Evolutionary conservation across 768 basidiomycete species (phyloP).

Genomic region (Russula dissimulans): DNA sequence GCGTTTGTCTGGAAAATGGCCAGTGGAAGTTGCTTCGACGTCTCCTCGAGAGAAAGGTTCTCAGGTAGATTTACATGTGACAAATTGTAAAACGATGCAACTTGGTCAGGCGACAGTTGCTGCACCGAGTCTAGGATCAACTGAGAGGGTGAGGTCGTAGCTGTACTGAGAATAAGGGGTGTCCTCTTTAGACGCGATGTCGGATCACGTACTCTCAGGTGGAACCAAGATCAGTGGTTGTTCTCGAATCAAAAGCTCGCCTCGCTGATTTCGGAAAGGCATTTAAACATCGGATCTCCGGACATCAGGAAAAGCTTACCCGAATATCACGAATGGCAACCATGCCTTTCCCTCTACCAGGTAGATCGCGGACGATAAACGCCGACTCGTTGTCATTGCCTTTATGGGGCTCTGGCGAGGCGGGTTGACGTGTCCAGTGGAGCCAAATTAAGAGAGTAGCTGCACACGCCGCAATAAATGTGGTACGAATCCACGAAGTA

Average conservation of each 20-base stretch:
- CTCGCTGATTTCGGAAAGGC: slow-evolving; percentile 33
- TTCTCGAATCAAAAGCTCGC: slow-evolving; percentile 49
- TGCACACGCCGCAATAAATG: not conserved
- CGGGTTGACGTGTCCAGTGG: not conserved
- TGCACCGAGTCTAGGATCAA: slow-evolving; percentile 33
- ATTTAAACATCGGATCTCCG: not conserved
- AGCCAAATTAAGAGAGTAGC: not conserved
- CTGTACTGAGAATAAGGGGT: slow-evolving; percentile 23
- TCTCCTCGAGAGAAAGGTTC: slow-evolving; percentile 29
- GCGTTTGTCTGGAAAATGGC: slow-evolving; percentile 64
- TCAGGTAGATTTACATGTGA: slow-evolving; percentile 47
- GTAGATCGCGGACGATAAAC: slow-evolving; percentile 10
- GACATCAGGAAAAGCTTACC: not conserved
- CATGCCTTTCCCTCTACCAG: slow-evolving; percentile 16
- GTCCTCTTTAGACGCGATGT: not conserved
- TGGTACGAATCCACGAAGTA: not conserved
- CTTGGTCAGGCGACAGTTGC: slow-evolving; percentile 27
- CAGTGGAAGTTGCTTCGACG: slow-evolving; percentile 39
- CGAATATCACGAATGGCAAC: slow-evolving; percentile 7
- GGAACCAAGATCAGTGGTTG: slow-evolving; percentile 47
- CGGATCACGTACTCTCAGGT: slow-evolving; percentile 32
- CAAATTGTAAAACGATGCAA: slow-evolving; percentile 41
- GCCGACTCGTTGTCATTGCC: not conserved
- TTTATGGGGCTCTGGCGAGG: not conserved
- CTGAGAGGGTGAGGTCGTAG: slow-evolving; percentile 36